A percentile compares a stretch with the other conserved stretches of the same genome.
phyloP scores from a whole-genome alignment of 495 filamentous ascomycete genomes.

The Penicillium atrosanguineum region DNA sequence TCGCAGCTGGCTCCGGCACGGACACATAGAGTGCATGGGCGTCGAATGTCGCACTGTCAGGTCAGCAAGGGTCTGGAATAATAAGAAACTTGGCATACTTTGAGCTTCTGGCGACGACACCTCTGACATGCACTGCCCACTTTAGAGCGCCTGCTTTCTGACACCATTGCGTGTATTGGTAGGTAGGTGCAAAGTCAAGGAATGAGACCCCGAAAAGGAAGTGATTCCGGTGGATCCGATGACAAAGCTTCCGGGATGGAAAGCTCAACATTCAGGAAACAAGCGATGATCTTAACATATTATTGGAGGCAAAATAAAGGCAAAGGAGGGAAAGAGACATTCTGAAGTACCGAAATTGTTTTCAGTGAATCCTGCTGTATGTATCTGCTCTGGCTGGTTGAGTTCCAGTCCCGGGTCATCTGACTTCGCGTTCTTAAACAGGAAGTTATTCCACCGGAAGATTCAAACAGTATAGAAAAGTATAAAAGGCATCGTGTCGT shows the following conservation, averaged over 20 bases:
- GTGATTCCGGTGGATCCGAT: slow-evolving; percentile 1
- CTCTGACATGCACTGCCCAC: slow-evolving; percentile 15
- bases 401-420: no score
- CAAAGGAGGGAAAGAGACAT: no score
- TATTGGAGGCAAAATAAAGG: no score
- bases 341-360: no score
- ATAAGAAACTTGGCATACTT: background rate
- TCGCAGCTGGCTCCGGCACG: slow-evolving; percentile 8
- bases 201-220: background rate
- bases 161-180: background rate
- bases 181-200: background rate
- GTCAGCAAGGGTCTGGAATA: background rate
- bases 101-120: slow-evolving; percentile 14
- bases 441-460: slow-evolving; percentile 9
- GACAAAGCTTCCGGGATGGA: background rate
- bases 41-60: slow-evolving; percentile 15
- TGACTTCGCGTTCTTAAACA: background rate
- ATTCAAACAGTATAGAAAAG: background rate
- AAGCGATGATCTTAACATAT: no score
- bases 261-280: background rate
- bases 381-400: background rate
- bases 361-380: no score
- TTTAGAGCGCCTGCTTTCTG: slow-evolving; percentile 6
- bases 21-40: slow-evolving; percentile 13
- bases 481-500: background rate